Conservation (phyloP, 1,284 basidiomycete species). For the Pyrrhoderma noxium region DNA sequence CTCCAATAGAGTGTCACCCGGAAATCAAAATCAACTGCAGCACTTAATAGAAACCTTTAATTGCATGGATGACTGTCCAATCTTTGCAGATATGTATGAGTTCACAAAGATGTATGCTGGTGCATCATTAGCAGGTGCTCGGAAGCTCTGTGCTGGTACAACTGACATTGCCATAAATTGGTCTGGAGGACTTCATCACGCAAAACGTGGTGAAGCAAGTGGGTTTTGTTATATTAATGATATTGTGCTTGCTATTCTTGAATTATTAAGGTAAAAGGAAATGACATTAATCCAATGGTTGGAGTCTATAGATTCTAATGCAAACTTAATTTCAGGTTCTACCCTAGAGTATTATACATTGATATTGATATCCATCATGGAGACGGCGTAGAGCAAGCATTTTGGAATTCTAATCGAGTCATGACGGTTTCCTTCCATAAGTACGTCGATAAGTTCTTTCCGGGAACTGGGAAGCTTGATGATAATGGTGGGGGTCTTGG, state of each 20-base stretch:
- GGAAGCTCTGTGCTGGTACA: conserved; percentile 76
- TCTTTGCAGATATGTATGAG: conserved; percentile 88
- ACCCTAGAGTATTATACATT: conserved; percentile 90
- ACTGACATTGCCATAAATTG: conserved; percentile 98
- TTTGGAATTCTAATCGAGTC: conserved; percentile 96
- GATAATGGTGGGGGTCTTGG: conserved; percentile 84
- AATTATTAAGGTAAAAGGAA: conserved; percentile 68
- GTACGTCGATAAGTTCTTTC: conserved; percentile 98
- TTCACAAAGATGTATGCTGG: conserved; percentile 92
- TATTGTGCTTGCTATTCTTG: conserved; percentile 90
- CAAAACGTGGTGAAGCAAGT: conserved; percentile 92
- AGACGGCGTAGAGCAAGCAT: conserved; percentile 95
- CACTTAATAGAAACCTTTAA: conserved; percentile 78
- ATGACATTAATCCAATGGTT: too few relatives aligned
- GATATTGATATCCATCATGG: conserved; percentile 98
- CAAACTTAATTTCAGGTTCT: conserved; percentile 57
- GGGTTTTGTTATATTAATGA: conserved; percentile 98
- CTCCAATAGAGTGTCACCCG: conserved; percentile 67
- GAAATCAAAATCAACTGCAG: conserved; percentile 68
- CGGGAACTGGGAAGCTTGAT: conserved; percentile 88
- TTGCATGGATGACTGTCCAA: conserved; percentile 90
- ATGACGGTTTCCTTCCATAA: conserved; percentile 99
- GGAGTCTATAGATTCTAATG: too few relatives aligned
- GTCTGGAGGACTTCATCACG: conserved; percentile 94
- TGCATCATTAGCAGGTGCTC: conserved; percentile 82